Base-by-base conservation (phyloP, 2,329 filamentous ascomycete species). In the Penicillium brevicompactum region DNA sequence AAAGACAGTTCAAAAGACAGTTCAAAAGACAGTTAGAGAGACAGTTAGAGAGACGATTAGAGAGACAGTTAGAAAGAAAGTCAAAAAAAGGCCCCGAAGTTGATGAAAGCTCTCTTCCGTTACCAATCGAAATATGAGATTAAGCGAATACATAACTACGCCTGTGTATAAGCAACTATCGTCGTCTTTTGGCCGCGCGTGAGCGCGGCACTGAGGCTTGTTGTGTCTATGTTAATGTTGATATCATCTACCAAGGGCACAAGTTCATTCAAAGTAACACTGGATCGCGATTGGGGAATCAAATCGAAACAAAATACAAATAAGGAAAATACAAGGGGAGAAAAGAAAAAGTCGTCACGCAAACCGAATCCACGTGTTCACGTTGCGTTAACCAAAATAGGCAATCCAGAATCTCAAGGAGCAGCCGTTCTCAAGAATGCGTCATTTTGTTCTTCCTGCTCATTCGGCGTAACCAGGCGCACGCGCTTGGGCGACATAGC, bases 401-500 rank as follows among this genome's bases (percentile, higher is more conserved):
- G n/a, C 34, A n/a, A 37, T 14, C 13, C 45, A 37, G 10, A 13
- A 18, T 14, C 2, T 37, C 46, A 38, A 42, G 55, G 60, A 47
- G 60, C 53, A 52, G 57, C 66, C 10, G 58, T 58, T 14, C 69
- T 65, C 45, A 55, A 43, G n/a, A 62, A 52, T 5, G 62, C 51
- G 51, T 53, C 58, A 16, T 61, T 61, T 18, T 67, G 66, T 43
- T 66, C 65, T 5, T 68, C 67, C 59, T 78, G 74, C 57, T 79
- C 76, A 47, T 69, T 70, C 14, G 76, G 76, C 6, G 76, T 76
- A 22, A 79, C 70, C 24, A 79, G 61, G 30, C 76, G 70, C 16
- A 79, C 76, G 56, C 75, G 77, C 63, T 78, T 79, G 18, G 75
- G 74, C 11, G 74, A 76, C 52, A 76, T 69, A 16, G 68, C 64